Evolutionary conservation across 2,329 filamentous ascomycete species (phyloP).

Genomic region (Aspergillus versicolor): DNA sequence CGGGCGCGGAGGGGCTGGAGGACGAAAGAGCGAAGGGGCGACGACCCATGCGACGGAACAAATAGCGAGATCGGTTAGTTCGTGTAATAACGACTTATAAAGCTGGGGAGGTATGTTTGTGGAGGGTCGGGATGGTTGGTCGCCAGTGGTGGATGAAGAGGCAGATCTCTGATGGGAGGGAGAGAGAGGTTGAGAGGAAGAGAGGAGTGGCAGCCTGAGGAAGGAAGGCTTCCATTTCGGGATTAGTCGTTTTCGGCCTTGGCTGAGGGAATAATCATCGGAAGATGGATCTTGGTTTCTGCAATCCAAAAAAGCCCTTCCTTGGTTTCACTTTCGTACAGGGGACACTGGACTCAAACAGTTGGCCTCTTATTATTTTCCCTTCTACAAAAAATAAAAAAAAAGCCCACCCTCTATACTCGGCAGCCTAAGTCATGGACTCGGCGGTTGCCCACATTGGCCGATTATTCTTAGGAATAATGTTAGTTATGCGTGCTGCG

Average conservation of each 20-base stretch:
- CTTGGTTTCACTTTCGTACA: background rate
- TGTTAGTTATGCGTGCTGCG: background rate
- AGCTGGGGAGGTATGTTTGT: background rate
- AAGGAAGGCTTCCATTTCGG: slow-evolving; percentile 10
- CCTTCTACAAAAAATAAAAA: background rate
- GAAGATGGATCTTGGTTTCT: background rate
- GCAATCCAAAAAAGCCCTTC: background rate
- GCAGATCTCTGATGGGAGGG: slow-evolving; percentile 14
- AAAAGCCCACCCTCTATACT: background rate
- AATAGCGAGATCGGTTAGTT: background rate
- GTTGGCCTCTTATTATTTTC: background rate
- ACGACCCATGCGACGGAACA: background rate
- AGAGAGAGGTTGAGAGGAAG: slow-evolving; percentile 12
- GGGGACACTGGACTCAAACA: background rate
- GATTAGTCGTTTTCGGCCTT: slow-evolving; percentile 11
- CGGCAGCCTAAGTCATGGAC: background rate
- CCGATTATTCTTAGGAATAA: background rate
- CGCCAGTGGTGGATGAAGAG: slow-evolving; percentile 13
- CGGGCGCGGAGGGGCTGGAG: slow-evolving; percentile 11
- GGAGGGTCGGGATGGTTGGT: slow-evolving; percentile 7
- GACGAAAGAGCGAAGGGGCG: slow-evolving; percentile 2
- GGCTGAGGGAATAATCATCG: background rate
- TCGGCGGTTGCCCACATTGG: background rate
- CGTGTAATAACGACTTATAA: background rate
- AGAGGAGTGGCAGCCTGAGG: slow-evolving; percentile 11